A percentile compares a stretch with the other conserved stretches of the same genome.
These are phyloP conservation scores for Tolypocladium sp. DNA, from an alignment of 2,329 filamentous ascomycete species.

Conservation along the genomic window DNA sequence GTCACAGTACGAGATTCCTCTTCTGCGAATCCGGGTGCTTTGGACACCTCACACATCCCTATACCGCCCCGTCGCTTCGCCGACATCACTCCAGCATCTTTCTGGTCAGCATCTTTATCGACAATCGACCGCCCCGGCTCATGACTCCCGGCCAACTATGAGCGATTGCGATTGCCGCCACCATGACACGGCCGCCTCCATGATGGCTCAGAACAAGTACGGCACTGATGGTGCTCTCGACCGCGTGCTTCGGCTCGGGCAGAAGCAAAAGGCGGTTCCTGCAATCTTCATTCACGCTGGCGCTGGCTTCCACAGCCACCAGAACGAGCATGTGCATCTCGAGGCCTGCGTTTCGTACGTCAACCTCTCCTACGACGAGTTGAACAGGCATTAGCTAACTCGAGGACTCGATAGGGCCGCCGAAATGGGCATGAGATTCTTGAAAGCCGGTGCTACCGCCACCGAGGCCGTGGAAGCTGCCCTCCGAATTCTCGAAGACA, in stretches of 20 bases:
- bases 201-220: constrained; percentile 37
- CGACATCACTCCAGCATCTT: background rate
- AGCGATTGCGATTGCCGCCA: constrained; percentile 10
- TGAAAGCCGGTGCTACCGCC: constrained; percentile 70
- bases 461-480: constrained; percentile 86
- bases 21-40: background rate
- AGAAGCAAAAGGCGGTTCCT: constrained; percentile 33
- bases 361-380: too few species aligned
- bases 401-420: constrained; percentile 55
- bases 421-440: constrained; percentile 70
- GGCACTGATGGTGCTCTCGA: constrained; percentile 33
- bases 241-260: constrained; percentile 24
- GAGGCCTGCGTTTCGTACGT: constrained; percentile 80
- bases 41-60: constrained; percentile 1
- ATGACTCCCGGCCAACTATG: constrained; percentile 20
- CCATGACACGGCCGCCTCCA: constrained; percentile 23
- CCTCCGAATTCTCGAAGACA: constrained; percentile 80
- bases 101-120: constrained; percentile 3
- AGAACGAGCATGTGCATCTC: constrained; percentile 79
- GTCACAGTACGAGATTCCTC: background rate
- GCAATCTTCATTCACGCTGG: constrained; percentile 95
- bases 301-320: constrained; percentile 82
- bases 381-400: background rate
- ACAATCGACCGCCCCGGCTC: background rate
- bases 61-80: background rate